Percentiles rank a stretch among this genome's conserved stretches.
Evolutionary conservation across 164 flowering plant genomes (phyloP).

Genomic region (Liquidambar formosana): DNA sequence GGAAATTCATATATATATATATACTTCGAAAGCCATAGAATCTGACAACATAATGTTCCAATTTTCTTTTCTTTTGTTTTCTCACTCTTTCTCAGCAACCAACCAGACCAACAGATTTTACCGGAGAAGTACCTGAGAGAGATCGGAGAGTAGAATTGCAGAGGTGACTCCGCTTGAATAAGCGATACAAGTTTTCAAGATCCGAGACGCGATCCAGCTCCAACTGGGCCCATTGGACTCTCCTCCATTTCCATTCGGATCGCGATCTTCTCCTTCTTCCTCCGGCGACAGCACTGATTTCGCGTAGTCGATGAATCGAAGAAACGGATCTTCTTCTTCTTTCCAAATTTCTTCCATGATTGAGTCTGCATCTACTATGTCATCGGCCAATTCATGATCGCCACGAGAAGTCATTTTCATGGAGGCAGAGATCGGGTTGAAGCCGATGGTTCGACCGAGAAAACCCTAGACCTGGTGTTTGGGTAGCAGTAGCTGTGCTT

Average conservation of each 20-base stretch:
- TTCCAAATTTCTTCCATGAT: constrained; percentile 18
- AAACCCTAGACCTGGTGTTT: constrained; percentile 1
- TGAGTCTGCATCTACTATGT: not conserved
- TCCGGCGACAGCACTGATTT: constrained; percentile 43
- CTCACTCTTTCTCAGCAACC: not conserved
- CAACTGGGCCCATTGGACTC: constrained; percentile 53
- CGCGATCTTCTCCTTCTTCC: constrained; percentile 23
- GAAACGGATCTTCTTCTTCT: constrained; percentile 58
- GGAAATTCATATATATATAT: too few relatives aligned
- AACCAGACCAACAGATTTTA: not conserved
- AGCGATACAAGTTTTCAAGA: constrained; percentile 69
- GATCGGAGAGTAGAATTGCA: constrained; percentile 88
- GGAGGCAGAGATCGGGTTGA: too few relatives aligned
- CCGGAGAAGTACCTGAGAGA: constrained; percentile 56
- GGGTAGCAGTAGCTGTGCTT: too few relatives aligned
- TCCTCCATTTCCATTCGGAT: constrained; percentile 26
- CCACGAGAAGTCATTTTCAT: not conserved
- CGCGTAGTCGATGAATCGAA: constrained; percentile 67
- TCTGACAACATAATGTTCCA: too few relatives aligned
- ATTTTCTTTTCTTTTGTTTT: not conserved
- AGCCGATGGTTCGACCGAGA: not conserved
- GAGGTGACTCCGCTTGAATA: constrained; percentile 90
- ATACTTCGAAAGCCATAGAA: too few relatives aligned
- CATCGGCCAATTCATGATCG: not conserved
- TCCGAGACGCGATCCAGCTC: constrained; percentile 83